Evolutionary conservation across 495 filamentous ascomycete species (phyloP), one percentile per base, ranked within the genome.

Genomic region (Aspergillus cavernicola): DNA sequence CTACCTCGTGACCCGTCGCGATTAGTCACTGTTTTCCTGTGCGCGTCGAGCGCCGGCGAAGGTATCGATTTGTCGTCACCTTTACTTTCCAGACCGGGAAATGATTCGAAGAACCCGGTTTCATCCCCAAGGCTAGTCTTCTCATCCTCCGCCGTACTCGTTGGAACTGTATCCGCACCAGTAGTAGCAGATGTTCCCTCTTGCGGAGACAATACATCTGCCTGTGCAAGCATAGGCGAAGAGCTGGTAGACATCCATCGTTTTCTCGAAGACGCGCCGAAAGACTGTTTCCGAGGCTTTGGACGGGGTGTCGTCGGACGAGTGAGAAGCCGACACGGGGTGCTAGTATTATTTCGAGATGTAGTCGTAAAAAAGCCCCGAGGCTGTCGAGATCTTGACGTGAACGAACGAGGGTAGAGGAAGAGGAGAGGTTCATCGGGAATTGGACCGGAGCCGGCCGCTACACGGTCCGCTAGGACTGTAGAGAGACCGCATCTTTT

Each of bases 381-480:
- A 11, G 62, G 32, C 1, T 33, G 59, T n/a, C 53, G 62, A 11
- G 65, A 29, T 15, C 55, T 47, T 39, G 66, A 60, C 13, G 67
- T 63, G 52, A 63, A 67, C 72, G 69, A 75, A 56, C 63, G 67
- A 50, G 74, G 74, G 49, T 77, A 77, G 31, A 77, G 72, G 51
- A 77, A 77, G 19, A 74, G 66, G 19, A 77, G 56, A 28, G 44
- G 67, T 64, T 76, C 71, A 50, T 68, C 64, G 53, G 67, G 62
- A 61, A 66, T 60, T 55, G 65, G 61, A 59, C 65, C 59, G 41
- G 59, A 66, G 61, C 75, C 29, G 8, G 29, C 19, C 12, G 44
- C 44, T 8, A 40, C 7, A 4, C 12, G 31, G 44, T 47, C 44
- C 31, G 29, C 69, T 50, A 71, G 62, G 64, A 66, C 55, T 59